Evolutionary conservation across 2,329 filamentous ascomycete genomes (phyloP), one percentile per base, ranked within the genome.

Genomic region (Paecilomyces sp.): DNA sequence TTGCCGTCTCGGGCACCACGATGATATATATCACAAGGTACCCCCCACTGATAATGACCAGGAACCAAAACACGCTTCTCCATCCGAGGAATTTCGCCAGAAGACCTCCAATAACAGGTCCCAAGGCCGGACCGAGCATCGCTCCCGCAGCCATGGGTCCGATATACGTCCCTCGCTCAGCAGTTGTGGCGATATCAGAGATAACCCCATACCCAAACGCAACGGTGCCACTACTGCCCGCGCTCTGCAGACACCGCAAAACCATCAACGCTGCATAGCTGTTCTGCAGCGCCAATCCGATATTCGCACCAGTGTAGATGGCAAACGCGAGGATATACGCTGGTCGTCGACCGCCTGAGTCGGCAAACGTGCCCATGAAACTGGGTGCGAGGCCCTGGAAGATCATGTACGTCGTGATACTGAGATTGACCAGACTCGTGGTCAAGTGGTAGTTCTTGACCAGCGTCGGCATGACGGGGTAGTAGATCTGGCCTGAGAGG

Each of bases 121-220:
- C 77, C 6, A 89, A 67, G 3, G 78, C 70, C 0, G 77, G 77
- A 0, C 74, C 78, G 12, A 80, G 56, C 47, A 86, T 84, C 58
- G 83, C 77, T 15, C 83, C 85, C 3, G 79, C 80, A 33, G 81
- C 82, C n/a, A 86, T 83, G 61, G 86, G 82, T 56, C 85, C 88
- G 77, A 92, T 87, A 68, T 89, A 92, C 59, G 81, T 83, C 2
- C 90, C 90, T 65, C 90, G 79, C 70, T 93, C 88, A 0, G 83
- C 81, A 54, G 83, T 85, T 0, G 87, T 85, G 0, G 86, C 81
- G 4, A 92, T 81, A 66, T 94, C 90, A 0, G 88, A 86, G 13
- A 92, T 83, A 1, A 91, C 85, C 1, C 86, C 90, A 62, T 83
- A 88, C 0, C 84, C 85, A 1, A 94, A 77, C 0, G 89, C 87